phyloP scores from a whole-genome alignment of 2,329 filamentous ascomycete genomes.

The Plenodomus lindquistii region DNA sequence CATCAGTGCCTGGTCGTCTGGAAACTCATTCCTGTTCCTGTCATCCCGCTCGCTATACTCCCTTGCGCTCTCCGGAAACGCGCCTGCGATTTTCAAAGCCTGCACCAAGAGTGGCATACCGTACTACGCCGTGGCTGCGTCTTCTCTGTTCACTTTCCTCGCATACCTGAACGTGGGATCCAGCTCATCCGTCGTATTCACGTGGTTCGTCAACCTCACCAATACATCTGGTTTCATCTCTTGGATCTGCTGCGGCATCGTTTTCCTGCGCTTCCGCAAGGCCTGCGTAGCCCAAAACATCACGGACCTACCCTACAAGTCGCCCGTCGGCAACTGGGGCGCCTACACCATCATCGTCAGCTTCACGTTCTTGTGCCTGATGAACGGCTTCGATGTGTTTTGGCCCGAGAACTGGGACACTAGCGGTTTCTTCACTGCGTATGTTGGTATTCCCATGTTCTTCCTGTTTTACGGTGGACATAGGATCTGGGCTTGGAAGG shows the following conservation, averaged over 20 bases:
- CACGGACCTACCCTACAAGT: constrained; percentile 57
- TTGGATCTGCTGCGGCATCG: constrained; percentile 59
- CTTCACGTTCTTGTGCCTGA: constrained; percentile 66
- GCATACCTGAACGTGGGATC: constrained; percentile 55
- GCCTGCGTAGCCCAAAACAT: constrained; percentile 60
- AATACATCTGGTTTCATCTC: constrained; percentile 59
- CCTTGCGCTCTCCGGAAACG: constrained; percentile 65
- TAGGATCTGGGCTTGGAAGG: constrained; percentile 50
- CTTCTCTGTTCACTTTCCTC: constrained; percentile 50
- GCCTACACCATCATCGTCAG: constrained; percentile 63
- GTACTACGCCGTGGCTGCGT: constrained; percentile 51
- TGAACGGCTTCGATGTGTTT: constrained; percentile 78
- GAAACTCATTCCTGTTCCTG: constrained; percentile 59
- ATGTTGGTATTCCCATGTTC: constrained; percentile 69
- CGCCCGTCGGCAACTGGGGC: constrained; percentile 65
- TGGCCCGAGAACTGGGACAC: constrained; percentile 67
- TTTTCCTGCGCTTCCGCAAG: constrained; percentile 63
- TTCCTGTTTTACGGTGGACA: constrained; percentile 59
- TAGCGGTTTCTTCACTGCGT: constrained; percentile 66
- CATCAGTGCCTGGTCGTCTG: constrained; percentile 64
- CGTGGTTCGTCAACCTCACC: constrained; percentile 72
- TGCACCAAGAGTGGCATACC: constrained; percentile 65
- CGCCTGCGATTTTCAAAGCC: constrained; percentile 62
- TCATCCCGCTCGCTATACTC: constrained; percentile 58
- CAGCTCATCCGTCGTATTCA: constrained; percentile 56